Evolutionary conservation across 805 yeast species (phyloP).

Genomic region (Blastobotrys peoriensis): DNA sequence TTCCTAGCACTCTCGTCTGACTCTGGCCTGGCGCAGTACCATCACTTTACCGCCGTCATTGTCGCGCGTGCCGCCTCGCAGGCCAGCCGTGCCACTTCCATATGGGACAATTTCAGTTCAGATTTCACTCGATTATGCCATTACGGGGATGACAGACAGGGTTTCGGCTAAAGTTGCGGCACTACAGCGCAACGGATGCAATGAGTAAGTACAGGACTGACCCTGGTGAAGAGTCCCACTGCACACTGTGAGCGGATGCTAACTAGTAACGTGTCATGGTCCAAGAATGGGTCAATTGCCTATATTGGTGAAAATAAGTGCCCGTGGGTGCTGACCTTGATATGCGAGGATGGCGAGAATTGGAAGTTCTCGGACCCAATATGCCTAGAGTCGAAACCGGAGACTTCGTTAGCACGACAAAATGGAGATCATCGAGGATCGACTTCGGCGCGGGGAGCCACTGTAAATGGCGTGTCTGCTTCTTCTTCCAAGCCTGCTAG

Average conservation of each 20-base stretch:
- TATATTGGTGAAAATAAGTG: slow-evolving; percentile 36
- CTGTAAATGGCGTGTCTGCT: slow-evolving; percentile 18
- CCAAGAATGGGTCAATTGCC: slow-evolving; percentile 78
- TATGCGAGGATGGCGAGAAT: slow-evolving; percentile 62
- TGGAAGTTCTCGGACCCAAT: slow-evolving; percentile 73
- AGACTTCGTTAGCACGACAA: background rate
- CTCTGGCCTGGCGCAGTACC: too few relatives aligned
- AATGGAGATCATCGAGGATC: background rate
- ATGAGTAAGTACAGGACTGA: background rate
- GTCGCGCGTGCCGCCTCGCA: too few relatives aligned
- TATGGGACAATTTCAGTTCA: too few relatives aligned
- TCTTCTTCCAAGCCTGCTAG: slow-evolving; percentile 13
- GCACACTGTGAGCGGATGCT: background rate
- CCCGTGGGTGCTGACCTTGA: slow-evolving; percentile 33
- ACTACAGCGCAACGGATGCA: slow-evolving; percentile 6
- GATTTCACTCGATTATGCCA: background rate
- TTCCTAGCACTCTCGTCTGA: too few relatives aligned
- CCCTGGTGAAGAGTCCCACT: too few relatives aligned
- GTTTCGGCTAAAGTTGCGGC: slow-evolving; percentile 3
- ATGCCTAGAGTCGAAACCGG: background rate
- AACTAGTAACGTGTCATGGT: slow-evolving; percentile 54
- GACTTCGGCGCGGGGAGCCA: background rate
- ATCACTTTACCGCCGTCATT: too few relatives aligned
- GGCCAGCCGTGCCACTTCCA: too few relatives aligned
- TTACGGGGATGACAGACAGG: background rate